Evolutionary conservation across 140 eudicot species (phyloP).

Genomic region (Erigeron philadelphicus): DNA sequence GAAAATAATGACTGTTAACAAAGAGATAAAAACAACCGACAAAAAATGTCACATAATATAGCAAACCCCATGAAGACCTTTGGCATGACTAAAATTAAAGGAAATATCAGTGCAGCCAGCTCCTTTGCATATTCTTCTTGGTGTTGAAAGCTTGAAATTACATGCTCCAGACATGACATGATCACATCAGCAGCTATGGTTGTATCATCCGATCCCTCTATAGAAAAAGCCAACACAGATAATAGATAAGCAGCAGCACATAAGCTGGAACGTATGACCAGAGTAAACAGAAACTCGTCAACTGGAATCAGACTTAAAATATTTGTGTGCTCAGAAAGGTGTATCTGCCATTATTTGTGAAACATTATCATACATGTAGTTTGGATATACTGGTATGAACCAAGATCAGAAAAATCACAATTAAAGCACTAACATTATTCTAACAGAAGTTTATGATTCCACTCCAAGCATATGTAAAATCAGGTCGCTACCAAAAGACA

Average conservation of each 20-base stretch:
- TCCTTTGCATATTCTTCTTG: conserved; percentile 39
- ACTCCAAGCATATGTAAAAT: background rate
- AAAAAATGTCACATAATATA: conserved; percentile 12
- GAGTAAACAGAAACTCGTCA: background rate
- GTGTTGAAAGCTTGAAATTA: conserved; percentile 34
- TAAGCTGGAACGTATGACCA: background rate
- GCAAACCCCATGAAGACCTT: conserved; percentile 44
- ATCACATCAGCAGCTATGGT: conserved; percentile 47
- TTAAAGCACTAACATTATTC: background rate
- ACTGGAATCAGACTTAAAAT: background rate
- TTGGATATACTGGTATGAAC: background rate
- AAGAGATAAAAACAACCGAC: background rate
- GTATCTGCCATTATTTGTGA: background rate
- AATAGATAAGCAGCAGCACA: conserved; percentile 11
- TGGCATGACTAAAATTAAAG: conserved; percentile 54
- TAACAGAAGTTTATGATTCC: background rate
- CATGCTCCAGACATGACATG: conserved; percentile 55
- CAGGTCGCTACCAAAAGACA: background rate
- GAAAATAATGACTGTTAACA: conserved; percentile 23
- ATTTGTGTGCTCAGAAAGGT: background rate
- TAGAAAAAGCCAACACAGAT: conserved; percentile 13
- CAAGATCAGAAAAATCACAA: background rate
- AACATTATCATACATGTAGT: background rate
- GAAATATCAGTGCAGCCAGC: conserved; percentile 57
- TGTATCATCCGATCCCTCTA: conserved; percentile 47